Percentiles rank a stretch among this genome's conserved stretches.
Evolutionary conservation across 2,329 filamentous ascomycete genomes (phyloP).

Genomic region (Macrophomina phaseolina): DNA sequence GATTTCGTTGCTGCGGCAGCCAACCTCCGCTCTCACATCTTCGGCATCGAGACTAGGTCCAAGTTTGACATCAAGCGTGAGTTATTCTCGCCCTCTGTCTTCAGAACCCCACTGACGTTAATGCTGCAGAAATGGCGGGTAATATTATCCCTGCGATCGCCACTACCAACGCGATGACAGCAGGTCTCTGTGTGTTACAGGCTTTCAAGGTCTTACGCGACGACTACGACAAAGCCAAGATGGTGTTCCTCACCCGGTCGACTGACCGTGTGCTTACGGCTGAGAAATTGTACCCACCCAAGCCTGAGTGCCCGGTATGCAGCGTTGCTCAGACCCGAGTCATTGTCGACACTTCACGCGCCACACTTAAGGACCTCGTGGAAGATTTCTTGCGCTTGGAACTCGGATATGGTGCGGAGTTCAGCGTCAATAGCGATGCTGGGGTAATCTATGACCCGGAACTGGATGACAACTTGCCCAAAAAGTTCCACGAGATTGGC

Average conservation of each 20-base stretch:
- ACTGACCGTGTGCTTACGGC: slow-evolving; percentile 65
- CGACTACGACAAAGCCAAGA: slow-evolving; percentile 73
- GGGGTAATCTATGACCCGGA: slow-evolving; percentile 89
- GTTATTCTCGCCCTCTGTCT: slow-evolving; percentile 29
- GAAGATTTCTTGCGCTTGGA: slow-evolving; percentile 72
- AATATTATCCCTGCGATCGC: slow-evolving; percentile 99
- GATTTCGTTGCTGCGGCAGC: slow-evolving; percentile 92
- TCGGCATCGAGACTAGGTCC: slow-evolving; percentile 84
- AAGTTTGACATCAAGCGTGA: slow-evolving; percentile 90
- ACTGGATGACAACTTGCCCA: slow-evolving; percentile 81
- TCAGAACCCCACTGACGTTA: background rate
- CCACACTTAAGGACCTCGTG: slow-evolving; percentile 80
- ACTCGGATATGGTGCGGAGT: slow-evolving; percentile 80
- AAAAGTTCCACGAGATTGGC: slow-evolving; percentile 78
- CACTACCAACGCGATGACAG: slow-evolving; percentile 96
- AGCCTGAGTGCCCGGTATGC: slow-evolving; percentile 84
- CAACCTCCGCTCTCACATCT: slow-evolving; percentile 87
- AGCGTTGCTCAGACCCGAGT: slow-evolving; percentile 72
- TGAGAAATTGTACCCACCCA: slow-evolving; percentile 66
- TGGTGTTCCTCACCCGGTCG: slow-evolving; percentile 81
- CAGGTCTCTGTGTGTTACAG: slow-evolving; percentile 88
- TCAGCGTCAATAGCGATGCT: slow-evolving; percentile 75
- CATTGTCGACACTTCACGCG: slow-evolving; percentile 70
- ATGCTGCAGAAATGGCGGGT: slow-evolving; percentile 81
- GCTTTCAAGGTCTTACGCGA: slow-evolving; percentile 86